Evolutionary conservation across 1,139 yeast genomes (phyloP).

Genomic region (Hansenula sp.): DNA sequence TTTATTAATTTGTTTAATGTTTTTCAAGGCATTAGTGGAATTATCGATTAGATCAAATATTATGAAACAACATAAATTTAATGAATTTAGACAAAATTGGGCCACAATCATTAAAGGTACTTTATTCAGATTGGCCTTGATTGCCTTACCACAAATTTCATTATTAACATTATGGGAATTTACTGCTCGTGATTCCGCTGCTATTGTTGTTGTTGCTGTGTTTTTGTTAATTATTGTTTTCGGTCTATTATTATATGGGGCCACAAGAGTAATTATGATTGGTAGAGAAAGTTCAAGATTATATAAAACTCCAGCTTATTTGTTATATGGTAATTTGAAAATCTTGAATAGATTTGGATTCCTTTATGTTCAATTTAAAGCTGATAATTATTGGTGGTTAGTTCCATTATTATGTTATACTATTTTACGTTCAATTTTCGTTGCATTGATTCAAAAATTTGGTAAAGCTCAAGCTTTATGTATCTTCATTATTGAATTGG

Average conservation of each 20-base stretch:
- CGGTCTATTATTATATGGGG: constrained; percentile 68
- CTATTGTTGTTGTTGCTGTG: constrained; percentile 74
- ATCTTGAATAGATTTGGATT: constrained; percentile 89
- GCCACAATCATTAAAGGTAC: constrained; percentile 80
- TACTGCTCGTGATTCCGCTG: constrained; percentile 78
- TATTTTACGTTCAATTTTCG: constrained; percentile 73
- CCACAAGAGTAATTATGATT: constrained; percentile 61
- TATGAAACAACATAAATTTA: constrained; percentile 60
- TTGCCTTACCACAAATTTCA: constrained; percentile 84
- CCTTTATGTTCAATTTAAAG: constrained; percentile 85
- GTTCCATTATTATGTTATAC: constrained; percentile 60
- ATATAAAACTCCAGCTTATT: constrained; percentile 89
- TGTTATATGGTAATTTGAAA: constrained; percentile 78
- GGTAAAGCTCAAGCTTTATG: constrained; percentile 83
- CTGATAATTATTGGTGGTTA: constrained; percentile 83
- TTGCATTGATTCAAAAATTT: constrained; percentile 76
- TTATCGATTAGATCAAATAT: constrained; percentile 56
- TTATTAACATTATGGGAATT: constrained; percentile 89
- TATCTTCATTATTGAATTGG: constrained; percentile 69
- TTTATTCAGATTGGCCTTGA: constrained; percentile 71
- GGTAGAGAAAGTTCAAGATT: constrained; percentile 71
- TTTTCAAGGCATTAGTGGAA: constrained; percentile 76
- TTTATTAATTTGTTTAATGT: constrained; percentile 57
- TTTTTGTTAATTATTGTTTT: constrained; percentile 56
- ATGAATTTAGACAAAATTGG: constrained; percentile 82